Conservation (phyloP, 2,329 filamentous ascomycete species). For the Hymenoscyphus albidus region DNA sequence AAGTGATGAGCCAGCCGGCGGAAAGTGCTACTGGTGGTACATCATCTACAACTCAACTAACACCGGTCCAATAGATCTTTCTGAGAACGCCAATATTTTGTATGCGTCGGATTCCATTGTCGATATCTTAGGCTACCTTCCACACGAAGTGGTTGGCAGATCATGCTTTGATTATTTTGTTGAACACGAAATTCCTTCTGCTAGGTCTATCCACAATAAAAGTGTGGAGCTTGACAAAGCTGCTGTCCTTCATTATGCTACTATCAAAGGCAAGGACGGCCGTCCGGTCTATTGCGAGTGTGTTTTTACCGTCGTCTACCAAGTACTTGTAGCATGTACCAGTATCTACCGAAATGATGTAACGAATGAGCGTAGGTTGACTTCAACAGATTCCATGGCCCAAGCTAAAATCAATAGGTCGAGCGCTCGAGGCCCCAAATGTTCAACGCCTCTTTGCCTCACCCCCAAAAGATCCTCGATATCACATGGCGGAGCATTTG, state of each 20-base stretch:
- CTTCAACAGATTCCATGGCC: background rate
- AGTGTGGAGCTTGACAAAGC: constrained; percentile 78
- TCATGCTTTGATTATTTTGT: constrained; percentile 87
- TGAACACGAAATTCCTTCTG: constrained; percentile 73
- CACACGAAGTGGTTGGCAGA: constrained; percentile 69
- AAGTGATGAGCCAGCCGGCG: constrained; percentile 37
- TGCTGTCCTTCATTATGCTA: constrained; percentile 76
- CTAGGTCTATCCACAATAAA: constrained; percentile 66
- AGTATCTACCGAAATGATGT: constrained; percentile 68
- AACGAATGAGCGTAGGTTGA: constrained; percentile 68
- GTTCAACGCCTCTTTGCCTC: constrained; percentile 77
- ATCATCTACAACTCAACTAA: constrained; percentile 16
- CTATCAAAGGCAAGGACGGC: constrained; percentile 64
- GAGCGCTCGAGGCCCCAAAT: constrained; percentile 72
- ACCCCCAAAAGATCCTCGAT: constrained; percentile 76
- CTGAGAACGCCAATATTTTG: constrained; percentile 70
- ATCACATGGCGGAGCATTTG: constrained; percentile 84
- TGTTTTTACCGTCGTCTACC: constrained; percentile 84
- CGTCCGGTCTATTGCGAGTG: constrained; percentile 79
- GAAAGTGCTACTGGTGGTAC: background rate
- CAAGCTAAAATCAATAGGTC: constrained; percentile 47
- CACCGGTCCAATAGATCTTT: constrained; percentile 54
- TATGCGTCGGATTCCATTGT: constrained; percentile 81
- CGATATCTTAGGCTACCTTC: constrained; percentile 77
- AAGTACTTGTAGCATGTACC: constrained; percentile 81